A percentile compares a stretch with the other conserved stretches of the same genome.
Evolutionary conservation across 495 filamentous ascomycete genomes (phyloP).

Genomic region (Pseudotulostoma volvatum): DNA sequence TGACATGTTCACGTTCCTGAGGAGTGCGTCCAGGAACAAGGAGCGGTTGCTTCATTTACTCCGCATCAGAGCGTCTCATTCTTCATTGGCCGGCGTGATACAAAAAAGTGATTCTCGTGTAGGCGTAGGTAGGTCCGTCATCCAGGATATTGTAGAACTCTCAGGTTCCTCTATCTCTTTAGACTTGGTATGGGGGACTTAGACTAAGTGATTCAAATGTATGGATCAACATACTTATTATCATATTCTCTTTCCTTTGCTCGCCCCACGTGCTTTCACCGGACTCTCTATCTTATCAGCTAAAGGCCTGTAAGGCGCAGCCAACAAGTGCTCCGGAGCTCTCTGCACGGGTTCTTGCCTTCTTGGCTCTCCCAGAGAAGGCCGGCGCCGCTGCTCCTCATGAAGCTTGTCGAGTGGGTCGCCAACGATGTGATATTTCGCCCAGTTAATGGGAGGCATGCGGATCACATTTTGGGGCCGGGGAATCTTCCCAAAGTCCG

Average conservation of each 20-base stretch:
- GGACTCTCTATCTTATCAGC: conserved; percentile 47
- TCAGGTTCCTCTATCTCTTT: too few relatives aligned
- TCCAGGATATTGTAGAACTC: too few relatives aligned
- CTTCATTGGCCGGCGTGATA: too few relatives aligned
- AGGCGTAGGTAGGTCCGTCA: too few relatives aligned
- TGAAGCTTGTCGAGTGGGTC: conserved; percentile 70
- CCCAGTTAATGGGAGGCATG: conserved; percentile 79
- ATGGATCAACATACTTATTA: too few relatives aligned
- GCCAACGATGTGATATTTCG: conserved; percentile 71
- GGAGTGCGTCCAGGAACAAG: too few relatives aligned
- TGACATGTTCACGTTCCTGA: too few relatives aligned
- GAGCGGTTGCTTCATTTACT: too few relatives aligned
- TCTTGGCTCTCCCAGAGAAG: conserved; percentile 38
- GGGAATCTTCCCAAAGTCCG: conserved; percentile 42
- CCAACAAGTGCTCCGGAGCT: conserved; percentile 41
- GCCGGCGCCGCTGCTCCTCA: conserved; percentile 52
- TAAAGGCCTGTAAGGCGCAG: conserved; percentile 59
- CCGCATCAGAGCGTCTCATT: too few relatives aligned
- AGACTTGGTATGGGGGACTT: too few relatives aligned
- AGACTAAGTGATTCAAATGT: too few relatives aligned
- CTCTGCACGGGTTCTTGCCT: conserved; percentile 22
- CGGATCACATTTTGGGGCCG: conserved; percentile 69
- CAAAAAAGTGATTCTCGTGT: too few relatives aligned
- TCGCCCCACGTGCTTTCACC: conserved; percentile 12
- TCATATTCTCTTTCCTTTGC: conserved; percentile 18